These are phyloP conservation scores for Phytophthora tentaculata DNA, from an alignment of 352 stramenopile genomes.

Conservation along the genomic window DNA sequence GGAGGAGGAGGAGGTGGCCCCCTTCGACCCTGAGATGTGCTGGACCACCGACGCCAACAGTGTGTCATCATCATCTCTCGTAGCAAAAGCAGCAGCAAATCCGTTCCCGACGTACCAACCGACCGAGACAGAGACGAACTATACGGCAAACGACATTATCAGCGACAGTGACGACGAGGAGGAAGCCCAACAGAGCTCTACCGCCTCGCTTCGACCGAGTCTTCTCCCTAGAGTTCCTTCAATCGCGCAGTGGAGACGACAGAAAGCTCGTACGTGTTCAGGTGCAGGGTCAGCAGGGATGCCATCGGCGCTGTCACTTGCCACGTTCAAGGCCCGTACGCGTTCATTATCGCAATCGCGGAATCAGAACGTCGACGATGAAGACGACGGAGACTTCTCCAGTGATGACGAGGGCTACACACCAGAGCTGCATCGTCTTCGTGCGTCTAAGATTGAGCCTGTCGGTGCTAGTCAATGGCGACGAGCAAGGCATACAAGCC, in stretches of 20 bases:
- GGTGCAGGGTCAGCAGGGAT: constrained; percentile 35
- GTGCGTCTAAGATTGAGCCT: constrained; percentile 20
- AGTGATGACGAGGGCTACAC: constrained; percentile 65
- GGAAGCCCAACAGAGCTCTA: constrained; percentile 6
- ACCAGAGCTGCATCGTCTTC: constrained; percentile 30
- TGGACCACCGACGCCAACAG: constrained; percentile 28
- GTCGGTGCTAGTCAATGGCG: constrained; percentile 30
- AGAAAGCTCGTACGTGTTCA: constrained; percentile 55
- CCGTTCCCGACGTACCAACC: constrained; percentile 20
- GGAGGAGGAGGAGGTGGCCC: too few species aligned
- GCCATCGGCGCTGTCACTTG: constrained; percentile 33
- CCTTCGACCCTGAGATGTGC: constrained; percentile 24
- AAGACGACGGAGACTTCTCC: constrained; percentile 62
- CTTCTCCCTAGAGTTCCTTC: constrained; percentile 25
- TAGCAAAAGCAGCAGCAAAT: constrained; percentile 11
- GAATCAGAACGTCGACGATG: constrained; percentile 31
- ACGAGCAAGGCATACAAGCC: constrained; percentile 37
- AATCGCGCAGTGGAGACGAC: constrained; percentile 32
- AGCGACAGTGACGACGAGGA: constrained; percentile 28
- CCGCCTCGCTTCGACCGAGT: constrained; percentile 20
- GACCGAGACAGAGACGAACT: constrained; percentile 7
- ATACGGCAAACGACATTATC: constrained; percentile 6
- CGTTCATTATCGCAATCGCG: constrained; percentile 35
- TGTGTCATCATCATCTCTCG: constrained; percentile 17
- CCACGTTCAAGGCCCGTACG: constrained; percentile 43